Evolutionary conservation across 805 yeast species (phyloP), one percentile per base, ranked within the genome.

Genomic region (Ogataea thermomethanolica): DNA sequence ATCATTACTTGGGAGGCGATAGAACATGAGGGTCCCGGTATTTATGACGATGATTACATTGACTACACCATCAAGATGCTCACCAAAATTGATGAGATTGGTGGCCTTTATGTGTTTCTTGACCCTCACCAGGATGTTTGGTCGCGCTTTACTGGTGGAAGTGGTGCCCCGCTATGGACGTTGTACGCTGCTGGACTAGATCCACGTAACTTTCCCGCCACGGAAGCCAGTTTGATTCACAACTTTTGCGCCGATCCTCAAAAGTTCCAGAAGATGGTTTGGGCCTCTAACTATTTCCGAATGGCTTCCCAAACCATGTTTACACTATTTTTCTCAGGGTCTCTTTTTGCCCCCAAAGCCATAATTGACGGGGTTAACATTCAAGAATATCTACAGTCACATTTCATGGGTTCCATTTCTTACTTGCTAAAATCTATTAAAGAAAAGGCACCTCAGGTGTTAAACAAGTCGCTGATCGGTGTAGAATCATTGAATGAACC

Each of bases 61-160:
- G 78, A 80, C 21, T 86, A 81, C 58, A 78, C 93, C 0, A 66
- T 82, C 29, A 66, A 79, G 39, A 64, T 88, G 5, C 61, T 90
- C 39, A 67, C 71, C 39, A 73, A 78, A 7, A 71, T 84, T 10
- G 69, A 75, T 33, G 56, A 70, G 13, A 66, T 78, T 22, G 95
- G 93, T 1, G 91, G 90, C 0, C 58, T 89, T 13, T 84, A 83
- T 52, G 86, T 88, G 6, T 79, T 84, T 50, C 58, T 90, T 49
- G 96, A 90, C 55, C 87, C 95, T 1, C 97, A 90, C 58, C 97
- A 90, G 60, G 97, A 90, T 58, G 95, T 82, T 9, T 90, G 97
- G 97, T 81, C 93, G 1, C 73, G 96, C 34, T 85, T 72, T 56
- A 69, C 79, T 8, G 96, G 96, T 5, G 97, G 97, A 2, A 79